Base-by-base conservation (phyloP, 208 protist genomes). In the Angomonas ambiguus region DNA sequence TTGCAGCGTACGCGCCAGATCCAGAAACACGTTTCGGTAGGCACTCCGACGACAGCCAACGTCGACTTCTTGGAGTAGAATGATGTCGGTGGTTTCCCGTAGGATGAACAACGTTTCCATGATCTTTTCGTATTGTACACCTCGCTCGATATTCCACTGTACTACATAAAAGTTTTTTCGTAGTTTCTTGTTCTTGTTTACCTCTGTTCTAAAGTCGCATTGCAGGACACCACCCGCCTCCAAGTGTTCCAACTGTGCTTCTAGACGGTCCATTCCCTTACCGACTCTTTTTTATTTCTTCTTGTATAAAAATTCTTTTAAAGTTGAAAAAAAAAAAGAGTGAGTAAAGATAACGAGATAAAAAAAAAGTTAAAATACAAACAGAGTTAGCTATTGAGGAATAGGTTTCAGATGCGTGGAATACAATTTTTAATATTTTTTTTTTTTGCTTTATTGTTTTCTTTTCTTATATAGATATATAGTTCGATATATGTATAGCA, bases 131-230 rank as follows among this genome's bases (percentile, higher is more conserved):
- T 87, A 72, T 63, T 87, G 64, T 18, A 73, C 45, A 16, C 84
- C 87, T 2, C 90, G 80, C 77, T 93, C 90, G 42, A 95, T 91
- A 72, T 93, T 95, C 85, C 90, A 95, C 65, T 92, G 79, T 38
- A 89, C 72, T 11, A 93, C 60, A 16, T 74, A 64, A 22, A 92
- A 69, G 16, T 70, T 76, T n/a, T 82, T 76, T 11, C 71, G 33
- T 20, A 90, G 65, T 61, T 82, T 79, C 24, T 62, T 35, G 31
- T 60, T 72, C 28, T 59, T 34, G n/a, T 25, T 58, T 22, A 42
- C 35, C 0, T 22, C 35, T 0, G 61, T 58, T 13, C 87, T 75
- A 71, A 82, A 91, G 69, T 90, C 88, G 62, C 91, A 94, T 38
- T 85, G 63, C n/a, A 94, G 72, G 1, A 90, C 8, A 25, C 81